Evolutionary conservation across 768 basidiomycete species (phyloP), one percentile per base, ranked within the genome.

Genomic region (Hypsizygus marmoreus): DNA sequence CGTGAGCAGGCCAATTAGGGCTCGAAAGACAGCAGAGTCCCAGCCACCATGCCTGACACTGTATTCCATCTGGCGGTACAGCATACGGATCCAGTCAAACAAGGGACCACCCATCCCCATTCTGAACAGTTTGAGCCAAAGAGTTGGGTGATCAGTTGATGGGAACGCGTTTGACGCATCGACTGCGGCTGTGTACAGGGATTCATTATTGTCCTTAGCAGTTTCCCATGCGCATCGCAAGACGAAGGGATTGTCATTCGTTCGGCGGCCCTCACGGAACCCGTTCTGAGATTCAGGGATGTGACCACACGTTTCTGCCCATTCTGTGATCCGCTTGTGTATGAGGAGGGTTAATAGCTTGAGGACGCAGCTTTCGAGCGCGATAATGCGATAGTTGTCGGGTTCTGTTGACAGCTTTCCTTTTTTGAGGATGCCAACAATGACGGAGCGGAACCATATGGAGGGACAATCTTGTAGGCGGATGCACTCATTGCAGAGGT

Each of bases 401-500:
- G 37, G 37, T 16, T 35, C 12, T 33, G 31, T 12, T 16, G 31
- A 13, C 31, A 6, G 6, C 5, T n/a, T 6, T 20, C 19, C 19
- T 11, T 20, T 17, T 10, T 12, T 13, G 38, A 28, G 38, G 14
- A 26, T 35, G 3, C 49, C 56, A 10, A 55, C 31, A 1, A 61
- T 17, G 6, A 54, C 22, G 14, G 60, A 54, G 2, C 35, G 47
- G 0, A 56, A 45, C 58, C 60, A 61, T 4, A 31, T 17, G 5
- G 44, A 25, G 2, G 58, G 60, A 2, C 41, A 41, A n/a, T 53
- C 50, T 7, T 11, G n/a, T 2, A 4, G 10, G 5, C 17, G 13
- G 0, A 61, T 40, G 29, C 54, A 58, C 8, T 38, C 6, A 31
- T 56, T 61, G 31, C 50, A 50, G 4, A 61, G 40, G 4, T 44